These are phyloP conservation scores for Dioscorea alata DNA, from an alignment of 106 monocot genomes.

Conservation along the genomic window DNA sequence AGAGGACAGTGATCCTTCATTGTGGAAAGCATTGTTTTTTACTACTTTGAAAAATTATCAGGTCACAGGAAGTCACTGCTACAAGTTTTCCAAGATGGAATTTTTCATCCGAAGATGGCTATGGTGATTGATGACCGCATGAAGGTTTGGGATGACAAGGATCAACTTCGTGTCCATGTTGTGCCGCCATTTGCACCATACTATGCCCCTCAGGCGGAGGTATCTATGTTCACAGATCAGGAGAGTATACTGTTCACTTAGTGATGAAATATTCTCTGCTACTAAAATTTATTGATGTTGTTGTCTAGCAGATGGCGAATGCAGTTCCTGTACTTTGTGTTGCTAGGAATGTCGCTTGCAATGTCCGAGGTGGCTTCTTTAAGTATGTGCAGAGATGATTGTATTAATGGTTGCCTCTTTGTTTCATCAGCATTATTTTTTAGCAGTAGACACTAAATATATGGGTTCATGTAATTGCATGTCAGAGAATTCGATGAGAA, in stretches of 20 bases:
- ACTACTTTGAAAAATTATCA: conserved; percentile 1
- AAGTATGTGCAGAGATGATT: conserved; percentile 27
- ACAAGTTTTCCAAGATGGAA: conserved; percentile 74
- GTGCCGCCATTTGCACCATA: conserved; percentile 91
- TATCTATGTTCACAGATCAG: conserved; percentile 1
- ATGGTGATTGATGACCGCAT: conserved; percentile 96
- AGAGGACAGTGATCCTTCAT: not conserved
- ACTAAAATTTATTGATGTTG: not conserved
- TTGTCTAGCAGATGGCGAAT: conserved; percentile 46
- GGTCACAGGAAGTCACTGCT: conserved; percentile 73
- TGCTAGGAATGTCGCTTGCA: conserved; percentile 97
- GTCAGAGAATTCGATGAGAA: conserved; percentile 91
- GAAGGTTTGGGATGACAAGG: conserved; percentile 88
- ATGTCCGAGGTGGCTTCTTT: conserved; percentile 92
- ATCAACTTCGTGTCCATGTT: conserved; percentile 92
- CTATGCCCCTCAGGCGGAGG: conserved; percentile 98
- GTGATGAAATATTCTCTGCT: not conserved
- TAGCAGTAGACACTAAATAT: no score
- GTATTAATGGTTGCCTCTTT: no score
- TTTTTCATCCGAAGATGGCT: conserved; percentile 88
- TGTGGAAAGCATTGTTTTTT: not conserved
- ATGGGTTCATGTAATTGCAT: not conserved
- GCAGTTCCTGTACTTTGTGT: conserved; percentile 86
- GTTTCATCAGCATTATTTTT: no score
- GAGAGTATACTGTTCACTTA: not conserved